Evolutionary conservation across 805 yeast species (phyloP), one percentile per base, ranked within the genome.

Genomic region (Saturnispora gosingensis): DNA sequence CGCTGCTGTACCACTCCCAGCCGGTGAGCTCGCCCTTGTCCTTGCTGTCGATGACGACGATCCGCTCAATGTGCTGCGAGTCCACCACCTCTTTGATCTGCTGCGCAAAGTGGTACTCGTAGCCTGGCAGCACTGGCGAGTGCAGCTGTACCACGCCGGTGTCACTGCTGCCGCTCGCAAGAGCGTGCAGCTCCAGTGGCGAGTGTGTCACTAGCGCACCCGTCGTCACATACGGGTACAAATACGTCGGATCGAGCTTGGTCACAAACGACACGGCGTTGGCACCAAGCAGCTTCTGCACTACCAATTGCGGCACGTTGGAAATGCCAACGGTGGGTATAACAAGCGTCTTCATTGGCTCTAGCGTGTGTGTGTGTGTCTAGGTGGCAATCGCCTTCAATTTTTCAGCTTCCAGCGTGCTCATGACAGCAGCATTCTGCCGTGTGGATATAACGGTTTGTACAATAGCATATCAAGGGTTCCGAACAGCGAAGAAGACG

Each of bases 261-360:
- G 44, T 20, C 11, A 32, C 28, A 22, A 6, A 2, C 11, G 27
- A 11, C 8, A 16, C 28, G 10, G 11, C 24, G 34, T 45, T 24
- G 38, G 28, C 25, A 42, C 18, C 46, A 1, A 54, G 34, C 11
- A 52, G 35, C 15, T 22, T 18, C 42, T 54, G 55, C 1, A 54
- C 80, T 3, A 83, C 72, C 38, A 76, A 69, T 64, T 93, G 99
- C 0, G 98, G 95, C 3, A 89, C 84, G 60, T 91, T 93, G 7
- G 96, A 98, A 5, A 87, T 76, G 3, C 97, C 81, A 0, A 93
- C 85, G 0, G 89, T 68, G 0, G 98, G 98, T 1, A 93, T 42
- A 1, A 91, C 62, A n/a, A 85, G 67, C 1, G 73, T 73, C 42
- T 55, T 52, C 51, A 43, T 48, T 6, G 9, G 42, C 22, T 7